Evolutionary conservation across 1,139 yeast genomes (phyloP).

Genomic region (Hemisphaericaspora lyxosophila): DNA sequence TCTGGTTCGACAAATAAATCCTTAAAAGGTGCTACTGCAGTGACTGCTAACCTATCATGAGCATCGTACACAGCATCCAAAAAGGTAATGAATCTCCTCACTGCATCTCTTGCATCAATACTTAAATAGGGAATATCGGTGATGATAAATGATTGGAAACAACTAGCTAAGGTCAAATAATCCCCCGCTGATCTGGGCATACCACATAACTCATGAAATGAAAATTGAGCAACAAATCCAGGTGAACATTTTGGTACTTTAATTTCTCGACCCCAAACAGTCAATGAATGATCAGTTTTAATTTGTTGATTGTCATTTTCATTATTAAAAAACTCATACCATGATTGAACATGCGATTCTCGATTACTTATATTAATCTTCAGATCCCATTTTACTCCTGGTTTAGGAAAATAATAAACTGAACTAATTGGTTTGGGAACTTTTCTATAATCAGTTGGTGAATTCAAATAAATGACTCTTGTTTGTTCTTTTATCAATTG

Average conservation of each 20-base stretch:
- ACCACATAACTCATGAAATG: conserved; percentile 84
- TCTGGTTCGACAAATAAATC: conserved; percentile 86
- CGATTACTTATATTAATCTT: conserved; percentile 54
- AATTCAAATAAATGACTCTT: conserved; percentile 74
- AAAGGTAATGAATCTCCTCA: conserved; percentile 88
- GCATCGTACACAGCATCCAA: conserved; percentile 93
- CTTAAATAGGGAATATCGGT: conserved; percentile 91
- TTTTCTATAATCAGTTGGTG: conserved; percentile 92
- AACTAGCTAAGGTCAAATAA: conserved; percentile 77
- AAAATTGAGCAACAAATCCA: conserved; percentile 83
- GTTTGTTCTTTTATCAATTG: conserved; percentile 72
- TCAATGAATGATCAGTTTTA: conserved; percentile 38
- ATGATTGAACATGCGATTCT: conserved; percentile 61
- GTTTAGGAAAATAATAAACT: conserved; percentile 75
- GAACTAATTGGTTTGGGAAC: conserved; percentile 80
- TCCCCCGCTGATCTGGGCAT: conserved; percentile 93
- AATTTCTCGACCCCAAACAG: conserved; percentile 87
- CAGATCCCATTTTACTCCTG: conserved; percentile 56
- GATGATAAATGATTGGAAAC: conserved; percentile 73
- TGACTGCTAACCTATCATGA: conserved; percentile 82
- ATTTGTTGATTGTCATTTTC: conserved; percentile 35
- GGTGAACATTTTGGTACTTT: conserved; percentile 74
- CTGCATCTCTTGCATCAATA: conserved; percentile 74
- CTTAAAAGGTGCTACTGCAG: conserved; percentile 82
- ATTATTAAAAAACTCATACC: conserved; percentile 75